A percentile compares a stretch with the other conserved stretches of the same genome.
phyloP scores from a whole-genome alignment of 805 yeast species.

The Candida morakotiae region DNA sequence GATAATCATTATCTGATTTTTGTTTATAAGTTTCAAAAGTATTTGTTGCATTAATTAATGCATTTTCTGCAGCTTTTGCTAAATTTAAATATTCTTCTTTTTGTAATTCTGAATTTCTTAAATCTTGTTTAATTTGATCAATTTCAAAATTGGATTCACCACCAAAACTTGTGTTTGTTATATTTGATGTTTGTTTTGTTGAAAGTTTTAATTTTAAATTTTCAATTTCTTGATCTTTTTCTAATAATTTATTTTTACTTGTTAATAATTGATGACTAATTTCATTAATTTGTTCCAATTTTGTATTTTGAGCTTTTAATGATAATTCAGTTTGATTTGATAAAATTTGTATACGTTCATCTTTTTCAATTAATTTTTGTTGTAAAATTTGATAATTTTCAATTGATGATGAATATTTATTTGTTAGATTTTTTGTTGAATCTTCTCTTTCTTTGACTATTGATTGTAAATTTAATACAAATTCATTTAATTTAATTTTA shows the following conservation, averaged over 20 bases:
- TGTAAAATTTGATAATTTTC: slow-evolving; percentile 43
- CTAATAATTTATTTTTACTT: slow-evolving; percentile 37
- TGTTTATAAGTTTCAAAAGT: slow-evolving; percentile 44
- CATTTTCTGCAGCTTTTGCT: slow-evolving; percentile 63
- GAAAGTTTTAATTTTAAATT: slow-evolving; percentile 34
- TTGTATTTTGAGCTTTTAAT: slow-evolving; percentile 50
- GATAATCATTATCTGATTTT: slow-evolving; percentile 20
- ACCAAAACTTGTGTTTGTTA: slow-evolving; percentile 6
- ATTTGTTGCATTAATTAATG: slow-evolving; percentile 50
- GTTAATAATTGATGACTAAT: slow-evolving; percentile 42
- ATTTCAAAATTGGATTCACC: slow-evolving; percentile 32
- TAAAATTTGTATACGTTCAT: slow-evolving; percentile 47
- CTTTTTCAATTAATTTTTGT: slow-evolving; percentile 47
- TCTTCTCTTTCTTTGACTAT: slow-evolving; percentile 58
- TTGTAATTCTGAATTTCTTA: slow-evolving; percentile 54
- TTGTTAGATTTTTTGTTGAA: slow-evolving; percentile 45
- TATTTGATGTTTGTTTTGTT: slow-evolving; percentile 15
- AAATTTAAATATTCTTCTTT: slow-evolving; percentile 59
- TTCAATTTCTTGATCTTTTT: slow-evolving; percentile 37
- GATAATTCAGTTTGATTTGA: slow-evolving; percentile 56
- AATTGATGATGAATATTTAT: slow-evolving; percentile 46
- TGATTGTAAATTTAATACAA: slow-evolving; percentile 58
- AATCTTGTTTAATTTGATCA: slow-evolving; percentile 48
- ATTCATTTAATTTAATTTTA: slow-evolving; percentile 51
- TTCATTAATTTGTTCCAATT: slow-evolving; percentile 52